Conservation (phyloP, 2,329 filamentous ascomycete species). For the Ceratocystis variospora region DNA sequence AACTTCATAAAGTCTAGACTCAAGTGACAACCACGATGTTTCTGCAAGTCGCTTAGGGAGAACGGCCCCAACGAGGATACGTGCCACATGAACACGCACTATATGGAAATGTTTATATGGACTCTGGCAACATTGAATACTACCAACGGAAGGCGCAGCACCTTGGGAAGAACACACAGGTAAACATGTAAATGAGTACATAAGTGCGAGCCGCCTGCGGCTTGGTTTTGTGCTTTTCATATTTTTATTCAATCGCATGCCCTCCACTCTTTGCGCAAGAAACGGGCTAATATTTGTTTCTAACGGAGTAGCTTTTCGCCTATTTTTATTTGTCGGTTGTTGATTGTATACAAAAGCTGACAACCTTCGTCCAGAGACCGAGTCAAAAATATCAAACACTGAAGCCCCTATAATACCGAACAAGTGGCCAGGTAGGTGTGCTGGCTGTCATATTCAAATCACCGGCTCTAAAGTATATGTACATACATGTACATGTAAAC, state of each 20-base stretch:
- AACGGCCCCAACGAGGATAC: background rate
- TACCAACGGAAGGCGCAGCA: background rate
- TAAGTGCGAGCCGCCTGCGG: background rate
- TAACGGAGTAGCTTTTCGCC: no score
- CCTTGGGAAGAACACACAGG: background rate
- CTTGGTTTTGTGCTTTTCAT: background rate
- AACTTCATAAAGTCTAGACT: background rate
- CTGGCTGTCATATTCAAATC: background rate
- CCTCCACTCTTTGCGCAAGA: no score
- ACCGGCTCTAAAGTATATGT: background rate
- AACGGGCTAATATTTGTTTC: no score
- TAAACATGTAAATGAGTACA: background rate
- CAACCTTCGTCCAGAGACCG: no score
- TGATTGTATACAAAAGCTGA: no score
- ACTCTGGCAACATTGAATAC: background rate
- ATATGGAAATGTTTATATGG: background rate
- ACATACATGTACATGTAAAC: background rate
- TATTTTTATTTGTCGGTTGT: no score
- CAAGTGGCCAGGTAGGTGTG: no score
- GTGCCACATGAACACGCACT: background rate
- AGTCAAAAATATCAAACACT: no score
- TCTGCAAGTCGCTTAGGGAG: background rate
- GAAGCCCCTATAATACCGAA: no score
- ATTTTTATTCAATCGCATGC: background rate
- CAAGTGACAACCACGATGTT: constrained; percentile 4